Percentiles rank a stretch among this genome's conserved stretches.
Conservation (phyloP, 495 filamentous ascomycete species). For the Articulospora tetracladia region DNA sequence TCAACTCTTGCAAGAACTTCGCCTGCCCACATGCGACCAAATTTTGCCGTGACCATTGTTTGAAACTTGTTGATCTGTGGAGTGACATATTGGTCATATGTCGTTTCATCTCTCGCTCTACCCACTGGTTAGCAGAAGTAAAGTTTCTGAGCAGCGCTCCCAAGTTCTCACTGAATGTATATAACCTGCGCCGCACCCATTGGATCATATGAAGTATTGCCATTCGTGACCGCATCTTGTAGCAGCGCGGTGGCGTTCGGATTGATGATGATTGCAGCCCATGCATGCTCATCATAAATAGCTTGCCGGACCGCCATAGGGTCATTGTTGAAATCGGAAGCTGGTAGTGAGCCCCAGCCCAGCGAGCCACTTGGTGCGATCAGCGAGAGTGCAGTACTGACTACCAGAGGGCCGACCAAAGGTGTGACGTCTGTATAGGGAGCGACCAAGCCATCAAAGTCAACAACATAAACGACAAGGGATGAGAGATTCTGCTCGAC, state of each 20-base stretch:
- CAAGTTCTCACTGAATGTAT: conserved; percentile 40
- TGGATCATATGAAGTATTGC: conserved; percentile 62
- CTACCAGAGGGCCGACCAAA: conserved; percentile 54
- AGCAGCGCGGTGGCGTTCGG: conserved; percentile 61
- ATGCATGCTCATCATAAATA: conserved; percentile 59
- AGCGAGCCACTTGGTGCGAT: conserved; percentile 32
- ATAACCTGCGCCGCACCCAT: conserved; percentile 57
- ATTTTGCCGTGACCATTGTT: conserved; percentile 38
- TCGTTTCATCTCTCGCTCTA: conserved; percentile 51
- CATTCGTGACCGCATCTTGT: conserved; percentile 47
- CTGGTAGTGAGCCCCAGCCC: conserved; percentile 46
- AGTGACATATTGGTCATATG: conserved; percentile 47
- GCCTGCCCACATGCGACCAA: conserved; percentile 51
- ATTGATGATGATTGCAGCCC: conserved; percentile 62
- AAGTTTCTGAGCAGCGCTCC: no score
- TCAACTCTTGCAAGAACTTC: conserved; percentile 35
- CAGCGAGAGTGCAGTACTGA: conserved; percentile 34
- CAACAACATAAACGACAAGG: conserved; percentile 58
- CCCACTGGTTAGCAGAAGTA: no score
- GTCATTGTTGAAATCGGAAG: conserved; percentile 53
- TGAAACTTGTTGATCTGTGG: conserved; percentile 45
- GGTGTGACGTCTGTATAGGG: conserved; percentile 45
- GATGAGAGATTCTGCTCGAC: conserved; percentile 42
- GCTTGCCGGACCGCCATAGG: conserved; percentile 54
- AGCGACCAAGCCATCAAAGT: conserved; percentile 56